Evolutionary conservation across 2,329 filamentous ascomycete species (phyloP).

Genomic region (Myrmaecium sp.): DNA sequence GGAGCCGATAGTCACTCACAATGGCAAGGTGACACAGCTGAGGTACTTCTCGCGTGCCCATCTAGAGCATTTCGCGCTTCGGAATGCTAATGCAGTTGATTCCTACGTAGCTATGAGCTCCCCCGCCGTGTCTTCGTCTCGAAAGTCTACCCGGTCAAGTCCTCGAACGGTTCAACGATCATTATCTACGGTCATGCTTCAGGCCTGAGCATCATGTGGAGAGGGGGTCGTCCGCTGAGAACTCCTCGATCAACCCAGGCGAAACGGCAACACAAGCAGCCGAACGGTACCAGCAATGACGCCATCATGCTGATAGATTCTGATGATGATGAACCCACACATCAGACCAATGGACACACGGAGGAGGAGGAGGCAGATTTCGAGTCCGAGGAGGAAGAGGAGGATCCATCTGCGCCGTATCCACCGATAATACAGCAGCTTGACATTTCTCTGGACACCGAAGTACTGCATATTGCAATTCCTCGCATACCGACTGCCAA

Average conservation of each 20-base stretch:
- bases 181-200: constrained; percentile 42
- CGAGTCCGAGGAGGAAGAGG: constrained; percentile 38
- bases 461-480: constrained; percentile 36
- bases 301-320: constrained; percentile 36
- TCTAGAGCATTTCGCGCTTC: too few relatives aligned
- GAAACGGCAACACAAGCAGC: constrained; percentile 11
- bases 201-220: constrained; percentile 43
- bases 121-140: constrained; percentile 39
- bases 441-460: constrained; percentile 36
- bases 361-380: constrained; percentile 23
- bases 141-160: constrained; percentile 38
- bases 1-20: constrained; percentile 50
- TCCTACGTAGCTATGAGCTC: constrained; percentile 44
- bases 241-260: constrained; percentile 7
- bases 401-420: constrained; percentile 39
- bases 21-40: constrained; percentile 17
- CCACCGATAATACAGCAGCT: constrained; percentile 36
- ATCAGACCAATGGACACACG: constrained; percentile 1
- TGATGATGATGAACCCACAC: constrained; percentile 32
- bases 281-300: constrained; percentile 26
- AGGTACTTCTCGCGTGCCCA: too few relatives aligned
- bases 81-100: too few relatives aligned
- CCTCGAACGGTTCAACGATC: constrained; percentile 45
- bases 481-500: constrained; percentile 21
- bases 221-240: constrained; percentile 36